These are phyloP conservation scores for Lyophyllum decastes DNA, from an alignment of 768 basidiomycete species.

Conservation along the genomic window DNA sequence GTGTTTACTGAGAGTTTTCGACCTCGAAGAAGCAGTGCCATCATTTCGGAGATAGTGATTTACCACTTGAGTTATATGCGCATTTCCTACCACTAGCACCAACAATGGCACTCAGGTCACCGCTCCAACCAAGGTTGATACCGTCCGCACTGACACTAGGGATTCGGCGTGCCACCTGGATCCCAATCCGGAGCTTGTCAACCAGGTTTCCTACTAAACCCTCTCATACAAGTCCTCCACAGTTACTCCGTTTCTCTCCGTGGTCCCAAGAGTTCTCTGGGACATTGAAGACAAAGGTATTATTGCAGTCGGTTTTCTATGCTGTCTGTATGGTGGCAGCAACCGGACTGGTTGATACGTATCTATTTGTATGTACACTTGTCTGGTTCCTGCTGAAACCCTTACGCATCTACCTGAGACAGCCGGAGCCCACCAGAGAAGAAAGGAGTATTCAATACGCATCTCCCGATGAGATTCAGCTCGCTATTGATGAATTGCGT, in stretches of 20 bases:
- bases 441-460: slow-evolving; percentile 38
- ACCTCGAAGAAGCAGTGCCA: too few species aligned
- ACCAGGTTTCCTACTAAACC: background rate
- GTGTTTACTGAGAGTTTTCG: too few species aligned
- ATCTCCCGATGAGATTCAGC: slow-evolving; percentile 42
- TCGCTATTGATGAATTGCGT: slow-evolving; percentile 56
- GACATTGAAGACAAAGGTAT: slow-evolving; percentile 28
- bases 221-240: background rate
- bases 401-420: background rate
- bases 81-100: background rate
- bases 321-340: slow-evolving; percentile 33
- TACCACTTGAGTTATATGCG: too few species aligned
- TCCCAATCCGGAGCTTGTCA: background rate
- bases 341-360: slow-evolving; percentile 27
- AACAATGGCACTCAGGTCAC: background rate
- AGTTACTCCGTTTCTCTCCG: slow-evolving; percentile 33
- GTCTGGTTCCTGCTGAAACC: background rate
- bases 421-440: slow-evolving; percentile 7
- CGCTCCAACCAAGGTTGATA: background rate
- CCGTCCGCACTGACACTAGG: background rate
- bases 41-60: too few species aligned
- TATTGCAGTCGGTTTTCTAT: slow-evolving; percentile 39
- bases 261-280: slow-evolving; percentile 42
- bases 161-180: background rate
- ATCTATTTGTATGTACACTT: slow-evolving; percentile 25